These are phyloP conservation scores for Penicillium psychrofluorescens DNA, from an alignment of 495 filamentous ascomycete species.

Conservation along the genomic window DNA sequence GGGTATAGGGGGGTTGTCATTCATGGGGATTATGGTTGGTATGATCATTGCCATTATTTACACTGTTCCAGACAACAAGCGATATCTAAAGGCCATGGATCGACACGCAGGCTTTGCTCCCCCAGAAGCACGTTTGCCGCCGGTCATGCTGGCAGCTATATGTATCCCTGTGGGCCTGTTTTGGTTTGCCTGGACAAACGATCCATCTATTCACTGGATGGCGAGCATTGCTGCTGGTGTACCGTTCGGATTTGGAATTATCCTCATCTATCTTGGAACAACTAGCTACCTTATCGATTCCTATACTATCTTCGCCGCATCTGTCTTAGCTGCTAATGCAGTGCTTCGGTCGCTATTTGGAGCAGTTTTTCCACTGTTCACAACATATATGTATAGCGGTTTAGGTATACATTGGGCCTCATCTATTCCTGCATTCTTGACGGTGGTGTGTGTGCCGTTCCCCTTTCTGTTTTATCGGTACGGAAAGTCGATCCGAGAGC, in stretches of 20 bases:
- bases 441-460: slow-evolving; percentile 56
- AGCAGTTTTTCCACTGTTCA: slow-evolving; percentile 64
- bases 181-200: slow-evolving; percentile 50
- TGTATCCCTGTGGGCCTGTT: slow-evolving; percentile 31
- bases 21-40: slow-evolving; percentile 61
- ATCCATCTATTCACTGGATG: slow-evolving; percentile 50
- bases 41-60: slow-evolving; percentile 48
- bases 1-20: slow-evolving; percentile 56
- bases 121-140: slow-evolving; percentile 14
- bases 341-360: slow-evolving; percentile 53
- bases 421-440: slow-evolving; percentile 57
- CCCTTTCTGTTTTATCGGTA: slow-evolving; percentile 63
- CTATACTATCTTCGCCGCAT: slow-evolving; percentile 61
- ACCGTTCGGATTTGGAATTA: slow-evolving; percentile 54
- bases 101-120: too few species aligned
- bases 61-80: slow-evolving; percentile 11
- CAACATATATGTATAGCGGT: slow-evolving; percentile 52
- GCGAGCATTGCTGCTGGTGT: slow-evolving; percentile 45
- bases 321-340: slow-evolving; percentile 57
- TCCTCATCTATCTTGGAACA: slow-evolving; percentile 51
- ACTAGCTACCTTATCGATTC: slow-evolving; percentile 64
- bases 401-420: slow-evolving; percentile 65
- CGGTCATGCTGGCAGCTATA: slow-evolving; percentile 9
- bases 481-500: slow-evolving; percentile 47
- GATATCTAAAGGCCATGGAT: slow-evolving; percentile 2